Conservation (phyloP, 495 filamentous ascomycete genomes). For the Aspergillus indologenus region DNA sequence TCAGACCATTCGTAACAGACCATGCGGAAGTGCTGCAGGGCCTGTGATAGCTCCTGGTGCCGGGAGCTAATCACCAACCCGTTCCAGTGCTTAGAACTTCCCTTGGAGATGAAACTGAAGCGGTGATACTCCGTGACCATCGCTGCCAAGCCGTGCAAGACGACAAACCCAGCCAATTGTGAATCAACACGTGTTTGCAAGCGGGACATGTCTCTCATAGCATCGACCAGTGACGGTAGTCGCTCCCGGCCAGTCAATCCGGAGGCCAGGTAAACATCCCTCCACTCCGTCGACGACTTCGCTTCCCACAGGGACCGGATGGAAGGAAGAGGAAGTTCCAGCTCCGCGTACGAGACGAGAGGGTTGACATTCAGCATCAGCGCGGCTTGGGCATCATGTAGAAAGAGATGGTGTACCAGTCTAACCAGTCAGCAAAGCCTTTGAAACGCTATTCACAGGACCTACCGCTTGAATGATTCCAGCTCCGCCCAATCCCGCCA, state of each 20-base stretch:
- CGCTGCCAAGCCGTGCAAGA: constrained; percentile 56
- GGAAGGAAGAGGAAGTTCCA: constrained; percentile 57
- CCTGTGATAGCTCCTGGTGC: constrained; percentile 47
- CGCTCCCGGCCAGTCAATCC: constrained; percentile 24
- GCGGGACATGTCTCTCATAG: constrained; percentile 48
- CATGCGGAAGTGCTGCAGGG: constrained; percentile 44
- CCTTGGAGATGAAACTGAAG: constrained; percentile 46
- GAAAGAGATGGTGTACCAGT: constrained; percentile 54
- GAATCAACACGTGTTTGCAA: constrained; percentile 47
- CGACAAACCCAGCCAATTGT: constrained; percentile 47
- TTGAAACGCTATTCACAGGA: constrained; percentile 2
- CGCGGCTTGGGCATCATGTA: constrained; percentile 57
- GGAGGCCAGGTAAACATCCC: constrained; percentile 43
- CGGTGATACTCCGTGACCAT: constrained; percentile 60
- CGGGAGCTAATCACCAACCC: constrained; percentile 49
- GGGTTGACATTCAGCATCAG: constrained; percentile 56
- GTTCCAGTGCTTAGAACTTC: constrained; percentile 42
- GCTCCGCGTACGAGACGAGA: constrained; percentile 61
- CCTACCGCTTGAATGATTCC: constrained; percentile 52
- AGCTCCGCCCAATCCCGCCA: constrained; percentile 59
- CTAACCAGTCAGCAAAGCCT: constrained; percentile 22
- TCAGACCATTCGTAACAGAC: constrained; percentile 27
- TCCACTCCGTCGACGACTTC: constrained; percentile 53
- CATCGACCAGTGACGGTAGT: constrained; percentile 47
- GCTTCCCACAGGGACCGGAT: constrained; percentile 56